These are phyloP conservation scores for Moesziomyces sp. DNA, from an alignment of 1,284 basidiomycete genomes.

Conservation along the genomic window DNA sequence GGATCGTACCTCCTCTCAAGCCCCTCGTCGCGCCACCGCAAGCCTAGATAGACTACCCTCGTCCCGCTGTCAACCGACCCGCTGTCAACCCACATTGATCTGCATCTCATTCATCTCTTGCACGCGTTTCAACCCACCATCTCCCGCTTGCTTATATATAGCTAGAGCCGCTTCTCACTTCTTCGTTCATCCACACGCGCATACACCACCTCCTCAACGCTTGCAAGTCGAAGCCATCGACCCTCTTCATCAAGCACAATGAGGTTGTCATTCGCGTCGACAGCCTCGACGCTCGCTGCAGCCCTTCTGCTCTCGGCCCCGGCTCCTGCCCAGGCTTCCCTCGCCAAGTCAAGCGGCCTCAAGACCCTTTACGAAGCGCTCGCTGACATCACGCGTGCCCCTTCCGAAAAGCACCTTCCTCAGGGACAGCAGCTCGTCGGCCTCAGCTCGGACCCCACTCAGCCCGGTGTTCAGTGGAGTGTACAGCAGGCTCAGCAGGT, in stretches of 20 bases:
- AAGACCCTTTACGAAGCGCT: conserved; percentile 40
- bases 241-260: conserved; percentile 1
- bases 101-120: no score
- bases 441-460: conserved; percentile 22
- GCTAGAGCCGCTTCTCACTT: no score
- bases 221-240: not conserved
- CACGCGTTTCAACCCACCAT: no score
- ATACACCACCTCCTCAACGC: no score
- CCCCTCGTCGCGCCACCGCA: not conserved
- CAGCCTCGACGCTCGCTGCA: conserved; percentile 24
- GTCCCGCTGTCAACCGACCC: not conserved
- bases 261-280: conserved; percentile 12
- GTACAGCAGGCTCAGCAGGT: conserved; percentile 19
- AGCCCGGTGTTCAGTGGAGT: conserved; percentile 42
- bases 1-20: not conserved
- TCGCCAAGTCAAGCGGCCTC: conserved; percentile 32
- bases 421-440: conserved; percentile 9
- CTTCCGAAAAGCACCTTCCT: conserved; percentile 30
- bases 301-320: conserved; percentile 25
- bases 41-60: not conserved
- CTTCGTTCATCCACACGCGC: no score
- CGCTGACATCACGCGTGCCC: conserved; percentile 41
- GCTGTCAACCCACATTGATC: no score
- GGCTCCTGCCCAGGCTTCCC: conserved; percentile 28
- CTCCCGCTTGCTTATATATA: no score